Conservation (phyloP, 148 eudicot genomes). For the Rhododendron vialii region DNA sequence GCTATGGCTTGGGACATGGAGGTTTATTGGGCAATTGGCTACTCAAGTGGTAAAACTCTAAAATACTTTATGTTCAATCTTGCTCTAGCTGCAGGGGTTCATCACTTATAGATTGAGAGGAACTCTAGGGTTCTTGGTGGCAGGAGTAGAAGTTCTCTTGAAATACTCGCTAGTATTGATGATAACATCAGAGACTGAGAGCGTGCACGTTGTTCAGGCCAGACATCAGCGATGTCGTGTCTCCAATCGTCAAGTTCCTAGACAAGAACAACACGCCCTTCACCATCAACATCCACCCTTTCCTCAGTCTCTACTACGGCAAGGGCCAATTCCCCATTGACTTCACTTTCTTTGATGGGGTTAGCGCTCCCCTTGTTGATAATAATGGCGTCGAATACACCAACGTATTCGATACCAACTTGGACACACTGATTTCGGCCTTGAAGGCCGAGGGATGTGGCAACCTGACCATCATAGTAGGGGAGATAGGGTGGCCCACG, state of each 20-base stretch:
- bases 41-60: too few relatives aligned
- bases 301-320: slow-evolving; percentile 57
- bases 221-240: slow-evolving; percentile 50
- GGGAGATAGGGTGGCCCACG: slow-evolving; percentile 98
- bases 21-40: background rate
- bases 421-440: slow-evolving; percentile 75
- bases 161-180: too few relatives aligned
- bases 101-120: too few relatives aligned
- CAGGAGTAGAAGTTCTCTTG: too few relatives aligned
- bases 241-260: slow-evolving; percentile 53
- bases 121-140: too few relatives aligned
- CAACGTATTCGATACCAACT: slow-evolving; percentile 86
- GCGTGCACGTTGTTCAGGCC: slow-evolving; percentile 32
- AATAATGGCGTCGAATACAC: slow-evolving; percentile 50
- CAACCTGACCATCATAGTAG: slow-evolving; percentile 57
- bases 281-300: slow-evolving; percentile 82
- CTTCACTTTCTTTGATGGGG: slow-evolving; percentile 85
- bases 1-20: background rate
- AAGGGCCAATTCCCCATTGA: slow-evolving; percentile 64
- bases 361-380: slow-evolving; percentile 42
- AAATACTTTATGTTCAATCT: too few relatives aligned
- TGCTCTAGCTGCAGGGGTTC: too few relatives aligned
- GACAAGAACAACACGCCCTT: slow-evolving; percentile 74
- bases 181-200: too few relatives aligned
- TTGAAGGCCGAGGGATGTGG: slow-evolving; percentile 50